These are phyloP conservation scores for Suhomyces wounanorum DNA, from an alignment of 1,139 yeast genomes.

Conservation along the genomic window DNA sequence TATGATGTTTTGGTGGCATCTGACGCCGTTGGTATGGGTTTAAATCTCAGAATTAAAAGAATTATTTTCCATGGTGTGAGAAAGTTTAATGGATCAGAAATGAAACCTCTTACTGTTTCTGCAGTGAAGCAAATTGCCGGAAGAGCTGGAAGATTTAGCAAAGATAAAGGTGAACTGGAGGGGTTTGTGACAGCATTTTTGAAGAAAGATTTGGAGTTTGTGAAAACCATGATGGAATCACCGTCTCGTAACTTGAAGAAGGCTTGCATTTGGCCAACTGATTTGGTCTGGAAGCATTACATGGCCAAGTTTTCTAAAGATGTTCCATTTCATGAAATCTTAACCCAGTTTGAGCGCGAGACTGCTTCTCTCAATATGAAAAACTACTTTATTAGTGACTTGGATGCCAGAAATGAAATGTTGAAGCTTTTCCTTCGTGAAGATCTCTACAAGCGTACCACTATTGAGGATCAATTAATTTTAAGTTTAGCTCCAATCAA, in stretches of 20 bases:
- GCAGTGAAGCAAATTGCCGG: conserved; percentile 93
- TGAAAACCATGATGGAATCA: conserved; percentile 47
- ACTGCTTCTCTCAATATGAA: conserved; percentile 23
- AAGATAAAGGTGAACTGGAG: conserved; percentile 39
- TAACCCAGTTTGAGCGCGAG: conserved; percentile 50
- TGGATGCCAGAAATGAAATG: conserved; percentile 45
- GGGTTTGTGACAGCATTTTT: conserved; percentile 66
- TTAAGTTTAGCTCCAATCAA: conserved; percentile 63
- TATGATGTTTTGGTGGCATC: conserved; percentile 87
- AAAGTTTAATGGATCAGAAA: conserved; percentile 70
- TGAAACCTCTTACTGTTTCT: conserved; percentile 55
- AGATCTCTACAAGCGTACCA: conserved; percentile 26
- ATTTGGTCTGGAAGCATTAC: conserved; percentile 59
- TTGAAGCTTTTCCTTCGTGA: conserved; percentile 47
- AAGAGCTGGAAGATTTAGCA: conserved; percentile 81
- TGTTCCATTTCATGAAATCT: conserved; percentile 45
- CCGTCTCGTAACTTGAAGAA: conserved; percentile 49
- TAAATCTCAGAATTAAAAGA: conserved; percentile 79
- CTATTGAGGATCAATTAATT: conserved; percentile 55
- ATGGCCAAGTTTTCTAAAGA: conserved; percentile 55
- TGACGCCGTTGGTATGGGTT: conserved; percentile 98
- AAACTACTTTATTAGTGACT: conserved; percentile 43
- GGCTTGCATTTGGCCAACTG: conserved; percentile 75
- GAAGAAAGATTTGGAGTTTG: conserved; percentile 41
- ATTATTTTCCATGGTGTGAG: conserved; percentile 67